Evolutionary conservation across 2,329 filamentous ascomycete species (phyloP).

Genomic region (Scedosporium apiospermum): DNA sequence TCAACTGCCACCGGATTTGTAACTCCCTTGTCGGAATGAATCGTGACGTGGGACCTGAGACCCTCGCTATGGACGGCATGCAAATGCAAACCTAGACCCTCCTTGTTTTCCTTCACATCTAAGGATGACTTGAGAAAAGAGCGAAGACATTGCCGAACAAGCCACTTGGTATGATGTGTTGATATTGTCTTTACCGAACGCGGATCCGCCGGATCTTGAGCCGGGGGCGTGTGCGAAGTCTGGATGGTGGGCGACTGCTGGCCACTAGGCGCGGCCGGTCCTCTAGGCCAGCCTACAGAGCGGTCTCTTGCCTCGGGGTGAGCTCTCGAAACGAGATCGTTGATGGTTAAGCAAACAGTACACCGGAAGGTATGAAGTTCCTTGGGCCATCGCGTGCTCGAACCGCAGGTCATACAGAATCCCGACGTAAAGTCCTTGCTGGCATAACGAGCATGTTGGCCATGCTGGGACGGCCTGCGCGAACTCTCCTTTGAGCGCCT

Average conservation of each 20-base stretch:
- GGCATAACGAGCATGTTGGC: constrained; percentile 14
- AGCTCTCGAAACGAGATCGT: constrained; percentile 49
- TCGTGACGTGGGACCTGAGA: neutral
- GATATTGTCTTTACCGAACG: constrained; percentile 17
- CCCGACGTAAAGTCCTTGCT: constrained; percentile 56
- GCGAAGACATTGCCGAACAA: constrained; percentile 23
- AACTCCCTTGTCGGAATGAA: neutral
- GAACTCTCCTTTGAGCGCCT: neutral
- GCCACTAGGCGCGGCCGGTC: constrained; percentile 58
- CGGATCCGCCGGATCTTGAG: neutral
- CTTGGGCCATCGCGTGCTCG: constrained; percentile 68
- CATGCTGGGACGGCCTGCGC: constrained; percentile 16
- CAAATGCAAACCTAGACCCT: neutral
- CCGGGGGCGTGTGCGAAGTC: neutral
- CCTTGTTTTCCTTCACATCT: neutral
- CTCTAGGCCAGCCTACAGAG: constrained; percentile 63
- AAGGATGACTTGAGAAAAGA: constrained; percentile 9
- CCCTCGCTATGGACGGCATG: neutral
- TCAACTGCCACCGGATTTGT: neutral
- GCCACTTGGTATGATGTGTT: constrained; percentile 21
- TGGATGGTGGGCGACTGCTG: neutral
- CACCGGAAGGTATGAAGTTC: constrained; percentile 69
- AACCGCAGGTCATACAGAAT: constrained; percentile 79
- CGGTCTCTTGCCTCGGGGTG: constrained; percentile 52
- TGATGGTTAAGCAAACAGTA: constrained; percentile 75